These are phyloP conservation scores for Psidium guajava DNA, from an alignment of 345 rosid species.

Conservation along the genomic window DNA sequence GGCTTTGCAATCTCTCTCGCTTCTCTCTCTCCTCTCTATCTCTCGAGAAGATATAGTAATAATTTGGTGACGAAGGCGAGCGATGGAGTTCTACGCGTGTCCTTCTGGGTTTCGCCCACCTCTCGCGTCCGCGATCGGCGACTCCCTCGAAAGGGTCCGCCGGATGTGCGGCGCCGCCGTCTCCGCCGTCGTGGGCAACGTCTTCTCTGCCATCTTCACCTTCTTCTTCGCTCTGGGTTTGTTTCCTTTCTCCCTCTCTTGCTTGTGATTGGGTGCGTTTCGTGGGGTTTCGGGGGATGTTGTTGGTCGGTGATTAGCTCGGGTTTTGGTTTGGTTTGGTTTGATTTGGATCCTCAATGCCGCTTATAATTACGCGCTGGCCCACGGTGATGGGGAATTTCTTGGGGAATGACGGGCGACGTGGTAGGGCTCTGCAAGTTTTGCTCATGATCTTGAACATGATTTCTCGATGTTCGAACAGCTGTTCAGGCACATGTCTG, in stretches of 20 bases:
- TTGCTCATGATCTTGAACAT: background rate
- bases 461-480: background rate
- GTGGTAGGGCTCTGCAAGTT: background rate
- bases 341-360: background rate
- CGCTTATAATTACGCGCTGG: background rate
- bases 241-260: constrained; percentile 4
- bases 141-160: constrained; percentile 48
- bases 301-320: background rate
- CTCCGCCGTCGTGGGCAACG: constrained; percentile 68
- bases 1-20: background rate
- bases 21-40: background rate
- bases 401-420: background rate
- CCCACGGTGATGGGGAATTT: background rate
- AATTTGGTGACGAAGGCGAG: background rate
- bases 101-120: constrained; percentile 41
- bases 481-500: background rate
- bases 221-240: constrained; percentile 94
- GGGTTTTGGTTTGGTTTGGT: background rate
- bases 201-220: constrained; percentile 88
- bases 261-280: background rate
- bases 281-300: background rate
- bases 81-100: constrained; percentile 55
- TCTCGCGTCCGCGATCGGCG: constrained; percentile 26
- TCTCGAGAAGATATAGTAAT: background rate
- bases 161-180: constrained; percentile 55